Base-by-base conservation (phyloP, 768 basidiomycete species). In the Lentinula sp. region DNA sequence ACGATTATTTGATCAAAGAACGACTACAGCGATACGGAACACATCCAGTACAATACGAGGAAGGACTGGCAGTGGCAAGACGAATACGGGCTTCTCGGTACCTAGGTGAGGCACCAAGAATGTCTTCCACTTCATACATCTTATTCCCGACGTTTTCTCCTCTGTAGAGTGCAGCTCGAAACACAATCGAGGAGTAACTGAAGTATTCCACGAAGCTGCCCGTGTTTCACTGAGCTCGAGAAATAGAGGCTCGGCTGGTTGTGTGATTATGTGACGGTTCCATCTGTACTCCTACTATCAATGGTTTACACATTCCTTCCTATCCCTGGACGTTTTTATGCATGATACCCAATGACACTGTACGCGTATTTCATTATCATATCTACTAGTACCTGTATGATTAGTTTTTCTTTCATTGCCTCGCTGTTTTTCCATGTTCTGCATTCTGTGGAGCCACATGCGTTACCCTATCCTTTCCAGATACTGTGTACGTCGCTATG, bases 21-120 rank as follows among this genome's bases (percentile, higher is more conserved):
- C 84, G 88, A 57, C 78, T 98, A 55, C 83, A 84, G 45, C 82
- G 88, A 57, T 85, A 86, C 65, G 84, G 85, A 10, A 74, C 79
- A 65, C 86, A 86, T 63, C 82, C 91, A 5, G 86, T 97, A 32
- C 86, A 93, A 67, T 98, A 98, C 66, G 95, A 98, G 65, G 90
- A 97, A 67, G 96, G 95, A 1, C 79, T 97, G 28, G 81, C 91
- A 0, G 89, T 92, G 33, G 93, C 92, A 23, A 80, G 92, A 66
- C 87, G 92, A 76, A 93, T 94, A 89, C 87, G 92, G 68, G 92
- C 93, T 4, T 93, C 88, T 53, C 85, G 96, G 37, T 98, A 98
- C 75, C 82, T 98, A 1, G 96, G 94, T 93, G 62, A 37, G 83
- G 23, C 41, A 37, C 35, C 39, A 37, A n/a, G 18, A 13, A 4